These are phyloP conservation scores for Byssothecium circinans DNA, from an alignment of 2,329 filamentous ascomycete genomes.

Conservation along the genomic window DNA sequence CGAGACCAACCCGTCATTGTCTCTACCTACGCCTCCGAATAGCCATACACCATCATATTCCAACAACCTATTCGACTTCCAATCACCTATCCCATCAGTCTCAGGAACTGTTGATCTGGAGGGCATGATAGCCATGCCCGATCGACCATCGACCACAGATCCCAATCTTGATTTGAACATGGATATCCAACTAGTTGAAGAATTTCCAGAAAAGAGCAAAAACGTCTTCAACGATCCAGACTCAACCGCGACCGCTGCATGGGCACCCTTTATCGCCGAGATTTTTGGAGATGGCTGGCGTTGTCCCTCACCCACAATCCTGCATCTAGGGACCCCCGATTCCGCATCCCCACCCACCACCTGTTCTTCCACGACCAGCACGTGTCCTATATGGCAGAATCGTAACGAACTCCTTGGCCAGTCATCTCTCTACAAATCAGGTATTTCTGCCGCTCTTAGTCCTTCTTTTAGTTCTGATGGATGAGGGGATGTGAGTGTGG, in stretches of 20 bases:
- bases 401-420: conserved; percentile 36
- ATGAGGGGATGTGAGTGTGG: neutral
- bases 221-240: conserved; percentile 18
- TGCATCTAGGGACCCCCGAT: conserved; percentile 30
- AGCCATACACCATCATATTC: conserved; percentile 3
- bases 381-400: conserved; percentile 33
- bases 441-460: conserved; percentile 12
- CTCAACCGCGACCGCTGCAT: conserved; percentile 26
- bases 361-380: conserved; percentile 5
- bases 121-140: conserved; percentile 34
- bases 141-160: conserved; percentile 8
- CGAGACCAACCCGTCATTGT: conserved; percentile 16
- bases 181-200: conserved; percentile 18
- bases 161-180: conserved; percentile 12
- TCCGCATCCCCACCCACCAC: neutral
- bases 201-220: conserved; percentile 15
- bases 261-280: conserved; percentile 36
- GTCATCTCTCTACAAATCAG: conserved; percentile 23
- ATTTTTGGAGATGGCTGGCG: conserved; percentile 35
- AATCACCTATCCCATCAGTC: conserved; percentile 7
- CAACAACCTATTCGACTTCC: conserved; percentile 18
- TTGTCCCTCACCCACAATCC: conserved; percentile 31
- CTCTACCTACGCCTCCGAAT: conserved; percentile 11
- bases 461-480: conserved; percentile 3
- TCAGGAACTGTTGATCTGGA: conserved; percentile 30